phyloP scores from a whole-genome alignment of 495 filamentous ascomycete species.

The Tricharina praecox region DNA sequence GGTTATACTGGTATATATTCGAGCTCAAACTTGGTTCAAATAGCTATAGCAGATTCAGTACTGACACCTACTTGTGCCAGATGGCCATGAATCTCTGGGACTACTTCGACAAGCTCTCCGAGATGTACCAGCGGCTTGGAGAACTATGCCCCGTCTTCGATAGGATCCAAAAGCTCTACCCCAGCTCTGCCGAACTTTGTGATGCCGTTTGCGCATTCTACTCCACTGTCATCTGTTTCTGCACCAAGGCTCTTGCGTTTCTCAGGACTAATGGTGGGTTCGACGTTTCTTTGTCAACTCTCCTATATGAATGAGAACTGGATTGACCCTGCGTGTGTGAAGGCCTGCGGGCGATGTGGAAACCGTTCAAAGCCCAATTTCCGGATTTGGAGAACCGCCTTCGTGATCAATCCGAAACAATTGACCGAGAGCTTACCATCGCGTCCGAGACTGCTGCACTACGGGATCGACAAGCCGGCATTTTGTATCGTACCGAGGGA shows the following conservation, averaged over 20 bases:
- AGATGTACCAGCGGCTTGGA: conserved; percentile 4
- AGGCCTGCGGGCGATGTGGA: conserved; percentile 1
- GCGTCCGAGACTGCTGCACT: conserved; percentile 3
- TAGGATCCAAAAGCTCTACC: conserved; percentile 4
- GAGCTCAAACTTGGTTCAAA: not conserved
- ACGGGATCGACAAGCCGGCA: conserved; percentile 3
- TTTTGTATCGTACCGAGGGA: conserved; percentile 2
- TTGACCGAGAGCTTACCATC: not conserved
- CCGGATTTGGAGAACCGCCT: conserved; percentile 7
- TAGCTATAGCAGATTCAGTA: not conserved
- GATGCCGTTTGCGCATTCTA: conserved; percentile 10
- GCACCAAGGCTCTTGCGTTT: conserved; percentile 8
- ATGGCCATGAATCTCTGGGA: conserved; percentile 7
- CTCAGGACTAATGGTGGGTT: conserved; percentile 7
- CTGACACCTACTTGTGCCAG: not conserved
- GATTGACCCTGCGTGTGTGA: too few relatives aligned
- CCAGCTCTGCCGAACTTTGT: conserved; percentile 6
- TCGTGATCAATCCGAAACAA: not conserved
- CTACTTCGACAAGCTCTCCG: conserved; percentile 10
- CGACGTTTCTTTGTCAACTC: too few relatives aligned
- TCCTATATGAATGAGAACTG: too few relatives aligned
- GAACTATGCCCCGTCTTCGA: conserved; percentile 4
- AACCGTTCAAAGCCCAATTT: conserved; percentile 5
- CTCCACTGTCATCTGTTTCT: conserved; percentile 5
- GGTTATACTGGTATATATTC: conserved; percentile 6